Conservation (phyloP, 1,284 basidiomycete species). For the Leccinum angustisporum region DNA sequence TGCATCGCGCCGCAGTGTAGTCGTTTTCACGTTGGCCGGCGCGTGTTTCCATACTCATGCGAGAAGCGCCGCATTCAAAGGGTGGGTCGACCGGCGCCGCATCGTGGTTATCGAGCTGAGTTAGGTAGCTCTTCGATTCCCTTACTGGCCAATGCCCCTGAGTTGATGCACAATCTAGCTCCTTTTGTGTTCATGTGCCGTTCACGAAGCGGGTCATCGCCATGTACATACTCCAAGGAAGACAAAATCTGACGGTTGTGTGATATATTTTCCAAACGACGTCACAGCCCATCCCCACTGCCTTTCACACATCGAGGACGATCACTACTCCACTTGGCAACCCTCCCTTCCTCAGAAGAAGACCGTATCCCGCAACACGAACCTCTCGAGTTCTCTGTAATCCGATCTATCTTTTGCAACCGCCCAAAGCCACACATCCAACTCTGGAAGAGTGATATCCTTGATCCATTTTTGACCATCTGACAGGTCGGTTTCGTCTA, state of each 20-base stretch:
- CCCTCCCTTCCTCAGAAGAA: slow-evolving; percentile 50
- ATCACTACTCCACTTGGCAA: background rate
- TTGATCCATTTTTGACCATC: slow-evolving; percentile 50
- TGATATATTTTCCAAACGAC: slow-evolving; percentile 4
- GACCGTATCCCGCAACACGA: slow-evolving; percentile 60
- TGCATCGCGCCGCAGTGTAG: slow-evolving; percentile 12
- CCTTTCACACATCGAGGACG: background rate
- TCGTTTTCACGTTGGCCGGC: slow-evolving; percentile 10
- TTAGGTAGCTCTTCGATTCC: slow-evolving; percentile 9
- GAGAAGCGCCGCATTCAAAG: slow-evolving; percentile 10
- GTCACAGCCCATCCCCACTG: slow-evolving; percentile 6
- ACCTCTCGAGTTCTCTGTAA: slow-evolving; percentile 61
- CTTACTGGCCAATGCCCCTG: slow-evolving; percentile 4
- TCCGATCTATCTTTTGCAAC: slow-evolving; percentile 73
- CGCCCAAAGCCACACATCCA: slow-evolving; percentile 77
- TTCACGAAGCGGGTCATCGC: slow-evolving; percentile 3
- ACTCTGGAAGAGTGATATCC: slow-evolving; percentile 54
- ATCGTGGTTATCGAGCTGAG: slow-evolving; percentile 16
- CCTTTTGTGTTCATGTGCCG: slow-evolving; percentile 1
- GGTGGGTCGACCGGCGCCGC: slow-evolving; percentile 5
- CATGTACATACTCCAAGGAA: slow-evolving; percentile 1
- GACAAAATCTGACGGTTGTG: background rate
- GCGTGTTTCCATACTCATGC: slow-evolving; percentile 12
- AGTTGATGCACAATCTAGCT: slow-evolving; percentile 5
- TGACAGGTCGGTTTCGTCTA: slow-evolving; percentile 37